A percentile compares a stretch with the other conserved stretches of the same genome.
phyloP scores from a whole-genome alignment of 345 rosid genomes.

The Eucalyptus decipiens region DNA sequence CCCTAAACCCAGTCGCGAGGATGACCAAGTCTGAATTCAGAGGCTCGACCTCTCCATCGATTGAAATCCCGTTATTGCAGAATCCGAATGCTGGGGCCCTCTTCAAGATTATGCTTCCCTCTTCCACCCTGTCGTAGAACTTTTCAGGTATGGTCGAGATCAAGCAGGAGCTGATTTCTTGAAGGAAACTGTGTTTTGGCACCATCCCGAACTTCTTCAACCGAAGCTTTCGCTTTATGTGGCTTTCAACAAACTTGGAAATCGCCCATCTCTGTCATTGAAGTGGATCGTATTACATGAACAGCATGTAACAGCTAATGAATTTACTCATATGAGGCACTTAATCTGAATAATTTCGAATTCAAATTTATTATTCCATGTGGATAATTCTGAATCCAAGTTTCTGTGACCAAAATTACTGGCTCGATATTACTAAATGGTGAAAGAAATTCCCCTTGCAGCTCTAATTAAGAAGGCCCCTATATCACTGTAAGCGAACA shows the following conservation, averaged over 20 bases:
- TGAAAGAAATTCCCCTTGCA: not conserved
- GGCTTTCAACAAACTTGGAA: constrained; percentile 20
- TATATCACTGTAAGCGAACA: too few relatives aligned
- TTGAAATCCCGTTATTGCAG: constrained; percentile 9
- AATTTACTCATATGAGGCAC: not conserved
- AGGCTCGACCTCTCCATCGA: constrained; percentile 1
- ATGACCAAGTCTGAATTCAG: constrained; percentile 17
- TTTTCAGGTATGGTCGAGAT: constrained; percentile 6
- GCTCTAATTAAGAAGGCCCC: not conserved
- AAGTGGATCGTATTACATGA: not conserved
- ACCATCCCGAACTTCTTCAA: constrained; percentile 26
- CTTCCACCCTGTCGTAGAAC: constrained; percentile 20
- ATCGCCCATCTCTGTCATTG: constrained; percentile 10
- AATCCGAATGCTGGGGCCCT: constrained; percentile 21
- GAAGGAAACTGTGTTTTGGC: constrained; percentile 20
- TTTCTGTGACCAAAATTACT: not conserved
- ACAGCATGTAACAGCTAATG: not conserved
- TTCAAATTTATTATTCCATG: not conserved
- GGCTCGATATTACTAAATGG: not conserved
- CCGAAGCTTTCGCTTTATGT: constrained; percentile 10
- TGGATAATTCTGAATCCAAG: not conserved
- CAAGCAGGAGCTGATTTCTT: constrained; percentile 7
- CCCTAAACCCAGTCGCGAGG: constrained; percentile 23
- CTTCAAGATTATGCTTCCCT: constrained; percentile 27
- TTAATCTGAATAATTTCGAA: not conserved